phyloP scores from a whole-genome alignment of 2,329 filamentous ascomycete genomes.

The Cordyceps javanica region DNA sequence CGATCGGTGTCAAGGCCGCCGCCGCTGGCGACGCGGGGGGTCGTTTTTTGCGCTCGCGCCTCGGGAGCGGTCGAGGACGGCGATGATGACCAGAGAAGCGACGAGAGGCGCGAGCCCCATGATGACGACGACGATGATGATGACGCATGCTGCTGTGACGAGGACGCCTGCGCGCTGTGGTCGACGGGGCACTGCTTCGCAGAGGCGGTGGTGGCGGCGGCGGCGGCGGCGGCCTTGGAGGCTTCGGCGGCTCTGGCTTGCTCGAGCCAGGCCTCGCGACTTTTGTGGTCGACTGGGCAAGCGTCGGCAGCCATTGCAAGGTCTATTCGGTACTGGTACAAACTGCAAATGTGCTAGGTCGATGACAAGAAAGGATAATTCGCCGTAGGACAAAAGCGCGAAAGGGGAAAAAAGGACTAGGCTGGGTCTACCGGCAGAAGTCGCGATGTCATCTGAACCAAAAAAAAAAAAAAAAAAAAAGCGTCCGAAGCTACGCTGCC shows the following conservation, averaged over 20 bases:
- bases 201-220: constrained; percentile 16
- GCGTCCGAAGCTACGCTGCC: not conserved
- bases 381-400: too few relatives aligned
- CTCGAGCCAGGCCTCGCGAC: constrained; percentile 79
- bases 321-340: not conserved
- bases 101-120: constrained; percentile 38
- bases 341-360: not conserved
- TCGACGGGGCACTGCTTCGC: constrained; percentile 27
- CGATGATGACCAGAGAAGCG: constrained; percentile 32
- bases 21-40: too few relatives aligned
- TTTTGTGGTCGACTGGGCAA: constrained; percentile 88
- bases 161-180: constrained; percentile 19
- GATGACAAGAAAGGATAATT: not conserved
- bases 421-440: not conserved
- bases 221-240: constrained; percentile 23
- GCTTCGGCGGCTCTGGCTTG: constrained; percentile 52
- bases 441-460: not conserved
- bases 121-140: constrained; percentile 27
- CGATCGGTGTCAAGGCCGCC: constrained; percentile 56
- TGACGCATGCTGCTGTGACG: too few relatives aligned
- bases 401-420: not conserved
- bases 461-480: not conserved
- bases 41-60: constrained; percentile 12
- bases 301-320: constrained; percentile 27
- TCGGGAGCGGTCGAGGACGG: constrained; percentile 22